A percentile compares a stretch with the other conserved stretches of the same genome.
Conservation (phyloP, 2,329 filamentous ascomycete species). For the Pseudocercospora fijiensis region DNA sequence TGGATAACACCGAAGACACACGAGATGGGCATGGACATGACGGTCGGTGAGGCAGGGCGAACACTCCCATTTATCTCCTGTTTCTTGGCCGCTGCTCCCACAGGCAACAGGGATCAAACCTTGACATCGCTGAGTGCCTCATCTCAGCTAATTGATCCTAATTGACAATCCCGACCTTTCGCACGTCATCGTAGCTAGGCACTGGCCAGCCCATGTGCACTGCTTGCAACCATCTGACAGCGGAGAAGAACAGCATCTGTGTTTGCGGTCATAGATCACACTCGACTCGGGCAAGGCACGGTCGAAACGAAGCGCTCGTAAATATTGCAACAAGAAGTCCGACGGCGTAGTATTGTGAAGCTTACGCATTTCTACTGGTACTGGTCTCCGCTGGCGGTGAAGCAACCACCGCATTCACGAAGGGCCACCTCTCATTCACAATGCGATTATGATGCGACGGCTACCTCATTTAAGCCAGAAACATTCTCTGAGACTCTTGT, state of each 20-base stretch:
- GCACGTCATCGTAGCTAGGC: conserved; percentile 4
- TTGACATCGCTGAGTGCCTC: background rate
- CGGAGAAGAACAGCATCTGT: background rate
- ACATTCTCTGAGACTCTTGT: background rate
- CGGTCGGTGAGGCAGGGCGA: background rate
- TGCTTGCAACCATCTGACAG: background rate
- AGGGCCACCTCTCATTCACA: background rate
- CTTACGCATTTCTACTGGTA: background rate
- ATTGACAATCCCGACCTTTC: background rate
- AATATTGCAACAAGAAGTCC: background rate
- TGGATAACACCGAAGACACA: background rate
- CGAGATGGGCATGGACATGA: background rate
- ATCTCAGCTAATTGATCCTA: background rate
- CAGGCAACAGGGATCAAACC: background rate
- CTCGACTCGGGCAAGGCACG: background rate
- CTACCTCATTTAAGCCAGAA: background rate
- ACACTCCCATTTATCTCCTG: background rate
- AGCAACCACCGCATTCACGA: background rate
- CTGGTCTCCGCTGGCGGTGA: background rate
- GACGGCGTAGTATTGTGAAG: background rate
- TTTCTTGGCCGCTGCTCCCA: background rate
- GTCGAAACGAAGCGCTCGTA: background rate
- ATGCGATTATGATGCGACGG: conserved; percentile 1
- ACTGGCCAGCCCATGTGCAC: background rate
- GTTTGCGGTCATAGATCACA: background rate